Base-by-base conservation (phyloP, 148 eudicot genomes). In the Spergularia marina region DNA sequence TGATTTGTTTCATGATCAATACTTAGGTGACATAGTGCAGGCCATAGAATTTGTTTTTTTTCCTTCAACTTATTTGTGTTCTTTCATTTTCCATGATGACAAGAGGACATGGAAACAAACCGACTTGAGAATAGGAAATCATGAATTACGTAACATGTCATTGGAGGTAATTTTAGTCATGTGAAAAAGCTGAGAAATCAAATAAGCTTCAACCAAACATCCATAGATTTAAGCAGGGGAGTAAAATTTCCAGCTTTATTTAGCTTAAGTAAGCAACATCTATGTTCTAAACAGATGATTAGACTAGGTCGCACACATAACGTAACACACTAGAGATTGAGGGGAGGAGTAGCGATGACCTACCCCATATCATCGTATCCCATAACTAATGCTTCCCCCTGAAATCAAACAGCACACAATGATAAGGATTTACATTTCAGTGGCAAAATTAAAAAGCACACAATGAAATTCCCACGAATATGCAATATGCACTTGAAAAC, bases 321-420 rank as follows among this genome's bases (percentile, higher is more conserved):
- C 57, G 55, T 66, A 56, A n/a, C 4, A 66, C 18, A 66, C 30
- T 34, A 59, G 52, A 76, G 18, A 76, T 34, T 71, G 58, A 30
- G 47, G 34, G 51, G 34, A 57, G 51, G 71, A 74, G 68, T 15
- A 51, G 41, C 47, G n/a, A 23, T 30, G 58, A 79, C 89, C 84
- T 81, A 94, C 91, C 97, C 96, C 98, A 95, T 92, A 69, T 90
- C 92, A 82, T 92, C 98, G 84, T 92, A 95, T 82, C 97, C 98
- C 98, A 95, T 90, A 55, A 95, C 97, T 52, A 95, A 82, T 68
- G 98, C 97, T 74, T 95, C 96, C 6, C 98, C 98, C 91, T 93
- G 93, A 78, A 83, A 84, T 59, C 21, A 78, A 73, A 70, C 8
- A 67, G 40, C 71, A 44, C 2, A 54, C 62, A 39, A 57, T 64